Percentiles rank a stretch among this genome's conserved stretches.
phyloP scores from a whole-genome alignment of 805 yeast genomes.

The Kazachstania bromeliacearum region DNA sequence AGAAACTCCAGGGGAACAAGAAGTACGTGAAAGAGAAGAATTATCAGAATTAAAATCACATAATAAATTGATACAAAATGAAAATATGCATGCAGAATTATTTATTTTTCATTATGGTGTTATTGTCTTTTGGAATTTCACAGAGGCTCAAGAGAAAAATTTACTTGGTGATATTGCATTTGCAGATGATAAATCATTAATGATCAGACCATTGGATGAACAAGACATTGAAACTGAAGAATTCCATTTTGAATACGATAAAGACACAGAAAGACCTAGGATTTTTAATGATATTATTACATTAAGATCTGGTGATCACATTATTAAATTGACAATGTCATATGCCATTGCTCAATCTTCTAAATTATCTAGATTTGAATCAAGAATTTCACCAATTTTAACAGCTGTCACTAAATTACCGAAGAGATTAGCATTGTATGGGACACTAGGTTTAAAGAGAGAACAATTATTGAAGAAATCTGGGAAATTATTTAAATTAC shows the following conservation, averaged over 20 bases:
- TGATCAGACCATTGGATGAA: slow-evolving; percentile 68
- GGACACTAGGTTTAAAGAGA: slow-evolving; percentile 73
- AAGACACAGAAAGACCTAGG: slow-evolving; percentile 51
- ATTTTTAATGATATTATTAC: slow-evolving; percentile 94
- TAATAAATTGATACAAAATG: neutral
- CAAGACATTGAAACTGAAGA: slow-evolving; percentile 90
- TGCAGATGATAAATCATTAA: slow-evolving; percentile 41
- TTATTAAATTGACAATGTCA: slow-evolving; percentile 84
- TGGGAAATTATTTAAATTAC: slow-evolving; percentile 77
- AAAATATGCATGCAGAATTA: slow-evolving; percentile 59
- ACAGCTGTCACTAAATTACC: slow-evolving; percentile 85
- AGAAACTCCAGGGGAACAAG: slow-evolving; percentile 20
- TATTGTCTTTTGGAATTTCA: slow-evolving; percentile 96
- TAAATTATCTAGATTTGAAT: slow-evolving; percentile 81
- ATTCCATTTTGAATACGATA: slow-evolving; percentile 42
- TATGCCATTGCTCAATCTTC: slow-evolving; percentile 97
- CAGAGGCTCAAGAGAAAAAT: slow-evolving; percentile 86
- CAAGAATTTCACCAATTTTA: slow-evolving; percentile 76
- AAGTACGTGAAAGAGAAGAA: slow-evolving; percentile 13
- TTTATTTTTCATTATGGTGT: slow-evolving; percentile 89
- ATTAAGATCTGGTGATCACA: slow-evolving; percentile 79
- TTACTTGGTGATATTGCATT: slow-evolving; percentile 79
- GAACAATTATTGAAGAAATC: slow-evolving; percentile 80
- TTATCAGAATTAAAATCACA: slow-evolving; percentile 3
- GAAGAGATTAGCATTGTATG: slow-evolving; percentile 80